A percentile compares a stretch with the other conserved stretches of the same genome.
Conservation (phyloP, 129 eudicot species). For the Lonicera japonica region DNA sequence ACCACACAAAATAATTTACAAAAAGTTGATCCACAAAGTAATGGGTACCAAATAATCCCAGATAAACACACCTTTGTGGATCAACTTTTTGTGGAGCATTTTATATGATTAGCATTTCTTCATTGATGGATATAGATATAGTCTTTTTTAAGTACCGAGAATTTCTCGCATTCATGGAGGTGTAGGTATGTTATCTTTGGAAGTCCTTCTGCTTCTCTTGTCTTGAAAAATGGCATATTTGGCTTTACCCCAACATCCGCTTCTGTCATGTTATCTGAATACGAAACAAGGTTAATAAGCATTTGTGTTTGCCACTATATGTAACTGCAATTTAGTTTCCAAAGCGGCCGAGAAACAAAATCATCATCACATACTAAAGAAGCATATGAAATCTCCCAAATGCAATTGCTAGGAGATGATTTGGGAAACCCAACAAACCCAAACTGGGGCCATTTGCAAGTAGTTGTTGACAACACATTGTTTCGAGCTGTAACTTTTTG, state of each 20-base stretch:
- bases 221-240: slow-evolving; percentile 61
- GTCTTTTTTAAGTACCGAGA: too few species aligned
- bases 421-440: background rate
- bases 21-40: too few species aligned
- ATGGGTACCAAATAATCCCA: too few species aligned
- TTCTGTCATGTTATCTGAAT: slow-evolving; percentile 55
- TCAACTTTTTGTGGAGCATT: too few species aligned
- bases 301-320: background rate
- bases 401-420: background rate
- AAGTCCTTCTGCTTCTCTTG: slow-evolving; percentile 23
- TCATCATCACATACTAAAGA: too few species aligned
- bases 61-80: too few species aligned
- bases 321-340: background rate
- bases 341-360: background rate
- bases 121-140: background rate
- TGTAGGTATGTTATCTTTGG: slow-evolving; percentile 73
- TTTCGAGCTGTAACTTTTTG: too few species aligned
- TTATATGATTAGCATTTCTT: too few species aligned
- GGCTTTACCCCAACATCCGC: slow-evolving; percentile 63
- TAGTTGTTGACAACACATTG: too few species aligned
- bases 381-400: background rate
- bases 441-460: too few species aligned
- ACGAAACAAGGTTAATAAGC: background rate
- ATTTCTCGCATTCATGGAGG: slow-evolving; percentile 68
- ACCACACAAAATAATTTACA: too few species aligned